Evolutionary conservation across 2,329 filamentous ascomycete genomes (phyloP), one percentile per base, ranked within the genome.

Genomic region (Sclerotinia borealis): DNA sequence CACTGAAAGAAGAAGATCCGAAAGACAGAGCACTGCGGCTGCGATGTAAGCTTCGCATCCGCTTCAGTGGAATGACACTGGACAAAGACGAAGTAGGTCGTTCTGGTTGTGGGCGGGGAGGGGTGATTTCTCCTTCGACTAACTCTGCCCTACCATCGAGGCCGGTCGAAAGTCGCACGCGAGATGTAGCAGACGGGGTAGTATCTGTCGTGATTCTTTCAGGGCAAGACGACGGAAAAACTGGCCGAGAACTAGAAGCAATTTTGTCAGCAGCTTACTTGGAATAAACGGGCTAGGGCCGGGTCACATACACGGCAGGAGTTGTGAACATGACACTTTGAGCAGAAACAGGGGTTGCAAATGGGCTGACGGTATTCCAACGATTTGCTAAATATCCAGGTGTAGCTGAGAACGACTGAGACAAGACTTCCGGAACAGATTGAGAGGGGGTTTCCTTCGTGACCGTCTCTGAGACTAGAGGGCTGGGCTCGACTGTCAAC

Each of bases 91-190:
- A 80, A 68, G 73, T 78, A 71, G 78, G 81, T 65, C 75, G 80
- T 64, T 78, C 81, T 68, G 78, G 78, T 70, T 78, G 76, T 70
- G 82, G 80, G 64, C 81, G 84, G 59, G 86, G 88, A 1, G 89
- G 91, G 3, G 83, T 80, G 67, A 88, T 85, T 66, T 88, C 83
- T 61, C 88, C 81, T 19, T 84, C 85, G 27, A 93, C 85, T 59
- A 97, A 81, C 71, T 93, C 89, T n/a, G 93, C 93, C 73, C 93
- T 93, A 68, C 93, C 93, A 72, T 97, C 92, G 37, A 93, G 83
- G 22, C 91, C 95, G 72, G 95, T 86, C 1, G 91, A 92, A 34
- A 97, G 81, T 55, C 92, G 87, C 63, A 96, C 83, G 41, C 68
- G 65, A n/a, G 73, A 68, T 37, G 69, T 67, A 37, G 69, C 55